Percentiles rank a stretch among this genome's conserved stretches.
Conservation (phyloP, 164 flowering plant genomes). For the Stephania yunnanensis region DNA sequence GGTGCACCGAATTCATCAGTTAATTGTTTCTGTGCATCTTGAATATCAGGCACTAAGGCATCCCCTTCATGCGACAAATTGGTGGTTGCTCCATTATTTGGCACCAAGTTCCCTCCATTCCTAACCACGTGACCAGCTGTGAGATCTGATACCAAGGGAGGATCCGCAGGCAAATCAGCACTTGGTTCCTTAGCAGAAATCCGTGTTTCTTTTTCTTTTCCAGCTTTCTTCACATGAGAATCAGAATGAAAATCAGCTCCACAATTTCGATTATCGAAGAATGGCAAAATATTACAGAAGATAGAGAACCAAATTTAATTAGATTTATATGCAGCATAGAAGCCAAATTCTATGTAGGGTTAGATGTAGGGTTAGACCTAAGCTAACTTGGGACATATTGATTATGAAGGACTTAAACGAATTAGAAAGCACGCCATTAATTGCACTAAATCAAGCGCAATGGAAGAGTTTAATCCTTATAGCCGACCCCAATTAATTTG, state of each 20-base stretch:
- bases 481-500: no score
- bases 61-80: conserved; percentile 17
- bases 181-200: conserved; percentile 30
- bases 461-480: no score
- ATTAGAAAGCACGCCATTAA: no score
- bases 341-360: no score
- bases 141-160: conserved; percentile 22
- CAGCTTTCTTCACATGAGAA: conserved; percentile 27
- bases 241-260: conserved; percentile 8
- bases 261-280: not conserved
- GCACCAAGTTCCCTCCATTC: conserved; percentile 23
- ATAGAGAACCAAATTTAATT: no score
- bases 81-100: conserved; percentile 23
- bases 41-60: conserved; percentile 16
- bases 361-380: no score
- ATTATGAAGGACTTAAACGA: no score
- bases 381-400: no score
- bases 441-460: no score
- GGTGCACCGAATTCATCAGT: conserved; percentile 16
- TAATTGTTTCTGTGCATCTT: conserved; percentile 25
- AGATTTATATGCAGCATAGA: no score
- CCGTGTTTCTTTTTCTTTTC: conserved; percentile 32
- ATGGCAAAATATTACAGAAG: not conserved
- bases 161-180: conserved; percentile 21
- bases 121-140: conserved; percentile 11